Conservation (phyloP, 2,329 filamentous ascomycete genomes). For the Pseudopithomyces maydicus region DNA sequence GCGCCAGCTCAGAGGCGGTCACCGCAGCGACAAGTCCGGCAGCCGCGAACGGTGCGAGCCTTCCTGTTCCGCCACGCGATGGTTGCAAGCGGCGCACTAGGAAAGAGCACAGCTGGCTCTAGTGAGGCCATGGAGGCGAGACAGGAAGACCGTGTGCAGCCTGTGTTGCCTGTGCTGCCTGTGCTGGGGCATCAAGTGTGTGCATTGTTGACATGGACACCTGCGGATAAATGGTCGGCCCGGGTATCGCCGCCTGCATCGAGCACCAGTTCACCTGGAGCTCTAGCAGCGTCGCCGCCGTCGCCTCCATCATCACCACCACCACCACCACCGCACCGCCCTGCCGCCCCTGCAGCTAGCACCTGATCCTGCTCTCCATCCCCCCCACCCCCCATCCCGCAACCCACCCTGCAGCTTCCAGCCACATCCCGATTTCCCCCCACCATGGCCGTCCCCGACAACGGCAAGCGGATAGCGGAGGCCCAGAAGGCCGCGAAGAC, state of each 20-base stretch:
- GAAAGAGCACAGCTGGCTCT: neutral
- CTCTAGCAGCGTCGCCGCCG: neutral
- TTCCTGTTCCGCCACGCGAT: neutral
- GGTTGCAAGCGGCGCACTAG: neutral
- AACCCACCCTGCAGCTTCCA: neutral
- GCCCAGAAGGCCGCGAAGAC: constrained; percentile 82
- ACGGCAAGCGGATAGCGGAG: constrained; percentile 77
- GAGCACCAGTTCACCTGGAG: neutral
- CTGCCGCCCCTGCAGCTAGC: constrained; percentile 1
- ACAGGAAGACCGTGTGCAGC: no score
- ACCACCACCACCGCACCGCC: neutral
- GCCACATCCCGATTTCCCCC: neutral
- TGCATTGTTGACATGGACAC: neutral
- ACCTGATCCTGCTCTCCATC: constrained; percentile 1
- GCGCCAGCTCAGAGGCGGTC: constrained; percentile 34
- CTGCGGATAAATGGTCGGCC: neutral
- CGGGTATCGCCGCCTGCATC: neutral
- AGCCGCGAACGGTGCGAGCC: neutral
- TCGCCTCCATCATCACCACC: neutral
- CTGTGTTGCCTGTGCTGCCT: neutral
- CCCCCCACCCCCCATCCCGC: constrained; percentile 2
- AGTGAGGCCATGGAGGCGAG: neutral
- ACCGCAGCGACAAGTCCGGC: constrained; percentile 29
- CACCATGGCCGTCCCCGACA: constrained; percentile 49
- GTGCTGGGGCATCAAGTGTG: neutral